phyloP scores from a whole-genome alignment of 2,329 filamentous ascomycete genomes.

The Periconia macrospinosa region DNA sequence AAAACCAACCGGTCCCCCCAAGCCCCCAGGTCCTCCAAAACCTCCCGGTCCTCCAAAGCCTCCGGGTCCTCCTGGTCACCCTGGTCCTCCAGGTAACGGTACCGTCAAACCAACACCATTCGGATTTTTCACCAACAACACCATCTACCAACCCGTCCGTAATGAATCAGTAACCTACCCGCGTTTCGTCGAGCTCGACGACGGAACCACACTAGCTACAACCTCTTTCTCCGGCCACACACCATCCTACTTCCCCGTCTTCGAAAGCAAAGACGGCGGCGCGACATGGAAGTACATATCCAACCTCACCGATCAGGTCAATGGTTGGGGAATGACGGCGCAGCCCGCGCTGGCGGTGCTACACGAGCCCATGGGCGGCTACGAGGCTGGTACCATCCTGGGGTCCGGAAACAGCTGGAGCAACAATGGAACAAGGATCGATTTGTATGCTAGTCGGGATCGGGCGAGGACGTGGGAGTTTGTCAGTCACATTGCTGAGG shows the following conservation, averaged over 20 bases:
- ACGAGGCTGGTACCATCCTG: slow-evolving; percentile 21
- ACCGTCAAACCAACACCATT: slow-evolving; percentile 9
- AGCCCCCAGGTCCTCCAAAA: background rate
- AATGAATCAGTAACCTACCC: slow-evolving; percentile 19
- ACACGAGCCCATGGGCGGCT: slow-evolving; percentile 17
- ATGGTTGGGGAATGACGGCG: slow-evolving; percentile 65
- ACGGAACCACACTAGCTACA: slow-evolving; percentile 22
- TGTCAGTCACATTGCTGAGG: slow-evolving; percentile 23
- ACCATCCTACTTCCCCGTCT: slow-evolving; percentile 42
- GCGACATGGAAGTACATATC: slow-evolving; percentile 63
- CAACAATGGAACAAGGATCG: slow-evolving; percentile 46
- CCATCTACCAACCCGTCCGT: slow-evolving; percentile 18
- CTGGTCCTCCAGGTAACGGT: background rate
- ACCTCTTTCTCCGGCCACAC: slow-evolving; percentile 12
- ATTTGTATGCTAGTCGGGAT: slow-evolving; percentile 25
- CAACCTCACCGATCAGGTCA: slow-evolving; percentile 62
- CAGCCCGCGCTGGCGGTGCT: slow-evolving; percentile 20
- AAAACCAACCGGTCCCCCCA: background rate
- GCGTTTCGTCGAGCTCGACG: slow-evolving; percentile 14
- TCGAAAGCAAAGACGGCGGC: slow-evolving; percentile 47
- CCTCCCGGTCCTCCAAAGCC: background rate
- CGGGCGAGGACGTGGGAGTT: slow-evolving; percentile 22
- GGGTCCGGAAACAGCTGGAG: slow-evolving; percentile 52
- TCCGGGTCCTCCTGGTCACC: background rate
- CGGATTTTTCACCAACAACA: slow-evolving; percentile 23